These are phyloP conservation scores for Glycine latifolia DNA, from an alignment of 306 rosid genomes.

Conservation along the genomic window DNA sequence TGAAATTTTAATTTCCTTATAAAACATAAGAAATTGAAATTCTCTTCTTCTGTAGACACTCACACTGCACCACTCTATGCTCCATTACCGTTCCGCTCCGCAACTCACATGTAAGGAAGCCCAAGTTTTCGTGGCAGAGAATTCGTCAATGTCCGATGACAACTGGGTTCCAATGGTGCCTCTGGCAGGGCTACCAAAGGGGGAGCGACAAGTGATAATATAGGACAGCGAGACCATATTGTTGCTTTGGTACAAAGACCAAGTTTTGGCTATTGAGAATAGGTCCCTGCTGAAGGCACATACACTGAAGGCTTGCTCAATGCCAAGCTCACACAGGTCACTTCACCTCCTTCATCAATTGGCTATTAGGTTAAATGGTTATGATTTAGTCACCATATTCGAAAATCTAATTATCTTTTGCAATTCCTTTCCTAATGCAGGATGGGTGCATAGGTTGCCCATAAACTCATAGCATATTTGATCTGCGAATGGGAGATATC, in stretches of 20 bases:
- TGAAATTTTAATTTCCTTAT: too few species aligned
- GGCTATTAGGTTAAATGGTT: too few species aligned
- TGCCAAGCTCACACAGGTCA: conserved; percentile 92
- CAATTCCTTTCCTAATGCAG: conserved; percentile 41
- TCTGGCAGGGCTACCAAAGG: conserved; percentile 78
- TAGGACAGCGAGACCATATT: conserved; percentile 77
- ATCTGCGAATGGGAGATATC: conserved; percentile 71
- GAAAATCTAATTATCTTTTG: not conserved
- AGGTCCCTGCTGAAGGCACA: conserved; percentile 98
- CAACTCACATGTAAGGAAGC: conserved; percentile 64
- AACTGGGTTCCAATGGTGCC: conserved; percentile 97
- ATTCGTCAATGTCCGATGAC: conserved; percentile 61
- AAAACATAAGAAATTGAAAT: too few species aligned
- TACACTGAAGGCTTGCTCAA: conserved; percentile 86
- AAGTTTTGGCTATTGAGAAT: conserved; percentile 84
- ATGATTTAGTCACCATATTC: not conserved
- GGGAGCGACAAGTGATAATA: conserved; percentile 89
- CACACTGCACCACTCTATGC: not conserved
- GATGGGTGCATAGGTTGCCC: conserved; percentile 96
- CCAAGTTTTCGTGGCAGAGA: conserved; percentile 70
- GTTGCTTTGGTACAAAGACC: conserved; percentile 83
- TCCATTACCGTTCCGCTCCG: not conserved
- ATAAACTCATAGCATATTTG: conserved; percentile 94
- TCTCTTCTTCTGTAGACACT: too few species aligned
- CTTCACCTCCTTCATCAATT: too few species aligned